phyloP scores from a whole-genome alignment of 192 early-diverging fungal species.

The Linnemannia zychae region DNA sequence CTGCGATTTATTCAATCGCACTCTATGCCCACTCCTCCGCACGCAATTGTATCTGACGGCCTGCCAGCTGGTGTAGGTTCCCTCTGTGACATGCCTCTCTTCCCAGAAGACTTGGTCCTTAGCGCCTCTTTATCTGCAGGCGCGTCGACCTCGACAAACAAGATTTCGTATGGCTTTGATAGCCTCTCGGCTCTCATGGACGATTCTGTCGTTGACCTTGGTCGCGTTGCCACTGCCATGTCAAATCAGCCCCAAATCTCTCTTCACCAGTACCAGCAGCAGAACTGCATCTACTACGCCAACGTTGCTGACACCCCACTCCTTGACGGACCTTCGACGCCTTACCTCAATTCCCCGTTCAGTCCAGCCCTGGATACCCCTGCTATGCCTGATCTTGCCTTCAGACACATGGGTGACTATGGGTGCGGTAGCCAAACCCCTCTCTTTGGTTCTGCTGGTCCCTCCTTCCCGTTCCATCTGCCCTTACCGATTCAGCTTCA shows the following conservation, averaged over 20 bases:
- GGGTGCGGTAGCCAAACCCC: conserved; percentile 5
- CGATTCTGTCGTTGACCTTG: not conserved
- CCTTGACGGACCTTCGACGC: conserved; percentile 22
- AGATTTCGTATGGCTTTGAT: conserved; percentile 24
- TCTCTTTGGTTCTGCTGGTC: not conserved
- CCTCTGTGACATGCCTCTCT: conserved; percentile 20
- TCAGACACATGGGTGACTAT: not conserved
- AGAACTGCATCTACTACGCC: not conserved
- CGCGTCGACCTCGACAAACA: not conserved
- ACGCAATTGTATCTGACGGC: not conserved
- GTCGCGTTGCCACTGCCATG: not conserved
- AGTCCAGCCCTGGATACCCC: not conserved
- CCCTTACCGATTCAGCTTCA: not conserved
- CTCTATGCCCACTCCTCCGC: not conserved
- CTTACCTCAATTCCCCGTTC: conserved; percentile 39
- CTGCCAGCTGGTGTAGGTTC: not conserved
- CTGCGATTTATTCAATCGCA: conserved; percentile 5
- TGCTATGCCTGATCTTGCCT: conserved; percentile 31
- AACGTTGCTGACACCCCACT: not conserved
- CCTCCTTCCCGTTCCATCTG: not conserved
- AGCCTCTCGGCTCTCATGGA: conserved; percentile 23
- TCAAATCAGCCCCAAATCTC: not conserved
- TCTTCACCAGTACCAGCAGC: conserved; percentile 8
- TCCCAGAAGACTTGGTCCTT: conserved; percentile 13
- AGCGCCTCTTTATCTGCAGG: not conserved